These are phyloP conservation scores for Venturia nashicola DNA, from an alignment of 2,329 filamentous ascomycete genomes.

Conservation along the genomic window DNA sequence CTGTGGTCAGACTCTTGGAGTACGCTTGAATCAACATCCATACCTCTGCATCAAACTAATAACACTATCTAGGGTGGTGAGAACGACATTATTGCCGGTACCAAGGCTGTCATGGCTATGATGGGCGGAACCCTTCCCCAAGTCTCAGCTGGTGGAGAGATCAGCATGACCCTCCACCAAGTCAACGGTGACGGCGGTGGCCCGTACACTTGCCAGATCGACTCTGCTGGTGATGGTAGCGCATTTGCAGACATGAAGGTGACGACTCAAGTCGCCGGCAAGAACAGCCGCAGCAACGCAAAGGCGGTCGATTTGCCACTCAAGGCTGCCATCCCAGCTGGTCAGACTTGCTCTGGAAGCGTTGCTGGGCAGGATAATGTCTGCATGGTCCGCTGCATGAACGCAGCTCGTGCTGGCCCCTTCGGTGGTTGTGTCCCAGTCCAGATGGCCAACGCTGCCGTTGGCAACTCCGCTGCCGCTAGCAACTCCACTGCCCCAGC, in stretches of 20 bases:
- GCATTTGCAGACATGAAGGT: slow-evolving; percentile 43
- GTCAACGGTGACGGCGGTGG: slow-evolving; percentile 56
- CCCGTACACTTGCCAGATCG: slow-evolving; percentile 54
- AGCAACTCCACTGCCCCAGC: neutral
- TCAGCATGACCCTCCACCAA: slow-evolving; percentile 54
- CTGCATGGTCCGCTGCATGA: slow-evolving; percentile 52
- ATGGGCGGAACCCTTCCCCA: slow-evolving; percentile 47
- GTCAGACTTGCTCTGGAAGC: slow-evolving; percentile 46
- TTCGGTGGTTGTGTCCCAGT: slow-evolving; percentile 51
- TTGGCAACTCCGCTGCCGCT: neutral
- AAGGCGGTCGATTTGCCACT: slow-evolving; percentile 26
- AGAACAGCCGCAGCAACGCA: slow-evolving; percentile 32
- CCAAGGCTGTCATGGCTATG: slow-evolving; percentile 43
- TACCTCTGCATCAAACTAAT: neutral
- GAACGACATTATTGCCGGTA: slow-evolving; percentile 47
- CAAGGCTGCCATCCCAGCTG: slow-evolving; percentile 43
- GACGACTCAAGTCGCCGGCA: slow-evolving; percentile 40
- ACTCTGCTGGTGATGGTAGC: slow-evolving; percentile 44
- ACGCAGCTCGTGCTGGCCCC: slow-evolving; percentile 42
- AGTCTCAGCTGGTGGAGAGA: slow-evolving; percentile 41
- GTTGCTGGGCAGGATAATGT: slow-evolving; percentile 47
- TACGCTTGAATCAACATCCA: slow-evolving; percentile 1
- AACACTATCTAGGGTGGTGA: slow-evolving; percentile 28
- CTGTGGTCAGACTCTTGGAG: slow-evolving; percentile 46
- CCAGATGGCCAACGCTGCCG: slow-evolving; percentile 21